A percentile compares a stretch with the other conserved stretches of the same genome.
phyloP scores from a whole-genome alignment of 805 yeast genomes.

The Candida germanica region DNA sequence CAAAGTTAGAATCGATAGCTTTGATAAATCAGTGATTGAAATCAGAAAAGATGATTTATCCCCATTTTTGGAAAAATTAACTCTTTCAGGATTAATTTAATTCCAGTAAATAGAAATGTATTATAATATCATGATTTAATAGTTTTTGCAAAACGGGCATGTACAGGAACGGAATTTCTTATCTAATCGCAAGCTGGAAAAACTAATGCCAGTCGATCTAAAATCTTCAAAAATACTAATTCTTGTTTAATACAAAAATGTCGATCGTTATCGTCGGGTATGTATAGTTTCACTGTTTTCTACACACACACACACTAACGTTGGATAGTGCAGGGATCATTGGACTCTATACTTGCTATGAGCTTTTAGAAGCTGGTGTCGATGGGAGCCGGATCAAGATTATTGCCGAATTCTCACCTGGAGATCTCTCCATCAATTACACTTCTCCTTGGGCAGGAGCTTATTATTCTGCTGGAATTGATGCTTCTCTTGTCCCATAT shows the following conservation, averaged over 20 bases:
- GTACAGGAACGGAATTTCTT: slow-evolving; percentile 1
- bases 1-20: slow-evolving; percentile 85
- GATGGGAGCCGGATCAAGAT: slow-evolving; percentile 47
- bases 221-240: too few species aligned
- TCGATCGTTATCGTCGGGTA: slow-evolving; percentile 29
- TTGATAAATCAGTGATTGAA: slow-evolving; percentile 92
- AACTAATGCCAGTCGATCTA: too few species aligned
- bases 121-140: slow-evolving; percentile 2
- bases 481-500: slow-evolving; percentile 37
- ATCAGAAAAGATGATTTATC: slow-evolving; percentile 82
- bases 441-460: slow-evolving; percentile 77
- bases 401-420: slow-evolving; percentile 67
- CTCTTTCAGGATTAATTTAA: slow-evolving; percentile 58
- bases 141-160: too few species aligned
- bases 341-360: slow-evolving; percentile 60
- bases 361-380: slow-evolving; percentile 40
- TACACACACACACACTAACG: background rate
- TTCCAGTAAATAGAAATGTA: background rate
- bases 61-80: slow-evolving; percentile 80
- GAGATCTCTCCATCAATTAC: slow-evolving; percentile 69
- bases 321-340: slow-evolving; percentile 55
- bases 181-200: too few species aligned
- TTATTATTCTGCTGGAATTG: slow-evolving; percentile 49
- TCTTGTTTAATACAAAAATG: too few species aligned
- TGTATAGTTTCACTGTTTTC: slow-evolving; percentile 12